Percentiles rank a stretch among this genome's conserved stretches.
Conservation (phyloP, 495 filamentous ascomycete genomes). For the Aspergillus leporis region DNA sequence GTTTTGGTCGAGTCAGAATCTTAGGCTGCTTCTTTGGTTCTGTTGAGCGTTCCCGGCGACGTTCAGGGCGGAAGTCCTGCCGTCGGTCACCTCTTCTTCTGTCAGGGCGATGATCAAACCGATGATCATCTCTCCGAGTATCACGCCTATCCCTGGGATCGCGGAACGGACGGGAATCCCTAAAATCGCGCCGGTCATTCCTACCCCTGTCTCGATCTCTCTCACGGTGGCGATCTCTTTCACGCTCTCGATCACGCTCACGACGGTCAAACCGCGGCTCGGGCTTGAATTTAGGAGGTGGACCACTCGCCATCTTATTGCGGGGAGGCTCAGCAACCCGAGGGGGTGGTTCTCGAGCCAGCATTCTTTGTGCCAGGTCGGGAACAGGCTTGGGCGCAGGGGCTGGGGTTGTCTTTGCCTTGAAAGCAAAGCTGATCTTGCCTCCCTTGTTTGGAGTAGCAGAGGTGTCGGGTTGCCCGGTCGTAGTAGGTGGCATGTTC, state of each 20-base stretch:
- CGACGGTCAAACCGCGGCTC: conserved; percentile 45
- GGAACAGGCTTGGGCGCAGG: conserved; percentile 64
- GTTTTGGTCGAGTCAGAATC: conserved; percentile 68
- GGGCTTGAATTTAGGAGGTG: conserved; percentile 43
- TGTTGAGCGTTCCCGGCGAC: conserved; percentile 38
- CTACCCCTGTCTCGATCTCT: conserved; percentile 42
- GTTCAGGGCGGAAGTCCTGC: conserved; percentile 40
- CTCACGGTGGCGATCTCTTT: conserved; percentile 45
- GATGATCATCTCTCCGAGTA: conserved; percentile 43
- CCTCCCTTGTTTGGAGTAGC: conserved; percentile 59
- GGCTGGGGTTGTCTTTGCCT: conserved; percentile 63
- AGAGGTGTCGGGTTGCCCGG: conserved; percentile 45
- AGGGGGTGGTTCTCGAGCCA: conserved; percentile 49
- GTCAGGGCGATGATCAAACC: conserved; percentile 41
- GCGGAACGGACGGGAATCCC: conserved; percentile 52
- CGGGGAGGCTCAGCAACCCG: conserved; percentile 41
- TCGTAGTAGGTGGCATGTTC: conserved; percentile 50
- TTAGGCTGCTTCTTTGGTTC: conserved; percentile 64
- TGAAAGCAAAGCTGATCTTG: conserved; percentile 89
- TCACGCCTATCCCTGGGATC: conserved; percentile 52
- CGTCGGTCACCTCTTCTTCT: conserved; percentile 37
- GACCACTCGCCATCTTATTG: conserved; percentile 37
- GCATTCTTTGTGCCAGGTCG: conserved; percentile 70
- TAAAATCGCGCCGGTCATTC: conserved; percentile 37
- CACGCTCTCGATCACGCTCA: conserved; percentile 39